Evolutionary conservation across 371 early-diverging fungal species (phyloP).

Genomic region (Zancudomyces culisetae): DNA sequence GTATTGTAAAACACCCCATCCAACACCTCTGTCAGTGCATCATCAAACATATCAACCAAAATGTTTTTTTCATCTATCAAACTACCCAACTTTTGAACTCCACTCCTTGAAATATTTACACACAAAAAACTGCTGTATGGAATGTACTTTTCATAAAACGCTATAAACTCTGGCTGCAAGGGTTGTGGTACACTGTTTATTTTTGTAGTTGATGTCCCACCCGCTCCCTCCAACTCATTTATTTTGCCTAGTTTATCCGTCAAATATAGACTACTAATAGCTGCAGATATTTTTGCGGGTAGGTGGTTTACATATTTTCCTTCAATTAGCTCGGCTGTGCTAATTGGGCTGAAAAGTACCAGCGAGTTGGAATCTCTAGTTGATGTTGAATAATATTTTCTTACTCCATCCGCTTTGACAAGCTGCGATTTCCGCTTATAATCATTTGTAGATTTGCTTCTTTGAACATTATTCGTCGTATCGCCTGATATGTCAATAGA

Average conservation of each 20-base stretch:
- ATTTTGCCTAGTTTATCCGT: neutral
- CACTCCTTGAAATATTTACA: neutral
- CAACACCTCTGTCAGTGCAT: conserved; percentile 3
- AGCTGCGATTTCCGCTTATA: neutral
- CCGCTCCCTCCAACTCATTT: neutral
- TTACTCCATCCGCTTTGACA: neutral
- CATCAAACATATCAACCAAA: conserved; percentile 3
- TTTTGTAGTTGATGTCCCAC: neutral
- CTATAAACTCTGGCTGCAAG: neutral
- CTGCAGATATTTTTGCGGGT: neutral
- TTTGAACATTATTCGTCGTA: neutral
- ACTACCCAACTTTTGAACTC: neutral
- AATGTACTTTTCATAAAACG: conserved; percentile 2
- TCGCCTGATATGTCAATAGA: neutral
- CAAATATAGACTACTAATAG: neutral
- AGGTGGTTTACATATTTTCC: conserved; percentile 1
- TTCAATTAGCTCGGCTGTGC: neutral
- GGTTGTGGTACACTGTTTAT: neutral
- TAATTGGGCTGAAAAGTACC: neutral
- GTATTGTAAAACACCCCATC: conserved; percentile 3
- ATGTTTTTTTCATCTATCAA: neutral
- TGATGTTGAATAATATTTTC: neutral
- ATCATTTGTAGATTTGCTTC: too few relatives aligned
- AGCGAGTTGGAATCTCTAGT: neutral
- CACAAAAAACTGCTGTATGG: neutral